Evolutionary conservation across 139 green algal genomes (phyloP).

Genomic region (Chlamydomonas eustigma): DNA sequence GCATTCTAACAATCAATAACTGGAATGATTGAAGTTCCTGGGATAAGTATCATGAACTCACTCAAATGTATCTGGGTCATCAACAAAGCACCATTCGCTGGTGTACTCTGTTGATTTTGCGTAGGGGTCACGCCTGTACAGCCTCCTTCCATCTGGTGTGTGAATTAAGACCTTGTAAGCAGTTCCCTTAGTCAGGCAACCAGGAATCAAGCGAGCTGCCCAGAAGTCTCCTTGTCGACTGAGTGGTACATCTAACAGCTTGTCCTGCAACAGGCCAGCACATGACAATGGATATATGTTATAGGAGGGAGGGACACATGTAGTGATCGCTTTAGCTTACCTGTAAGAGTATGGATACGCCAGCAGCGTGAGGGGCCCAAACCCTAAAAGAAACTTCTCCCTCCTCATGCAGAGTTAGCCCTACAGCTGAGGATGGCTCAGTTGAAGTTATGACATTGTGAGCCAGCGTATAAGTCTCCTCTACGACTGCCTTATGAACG

Average conservation of each 20-base stretch:
- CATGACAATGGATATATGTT: background rate
- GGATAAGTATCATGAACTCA: too few relatives aligned
- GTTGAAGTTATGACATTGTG: too few relatives aligned
- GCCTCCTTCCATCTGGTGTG: slow-evolving; percentile 17
- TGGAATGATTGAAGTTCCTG: too few relatives aligned
- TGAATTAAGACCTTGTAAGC: slow-evolving; percentile 17
- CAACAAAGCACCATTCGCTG: slow-evolving; percentile 38
- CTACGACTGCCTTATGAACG: too few relatives aligned
- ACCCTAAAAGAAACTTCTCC: slow-evolving; percentile 33
- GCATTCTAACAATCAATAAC: too few relatives aligned
- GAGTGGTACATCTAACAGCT: slow-evolving; percentile 15
- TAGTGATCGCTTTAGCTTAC: slow-evolving; percentile 5
- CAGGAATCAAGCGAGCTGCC: background rate
- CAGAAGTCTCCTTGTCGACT: slow-evolving; percentile 18
- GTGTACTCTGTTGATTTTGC: slow-evolving; percentile 37
- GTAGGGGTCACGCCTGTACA: slow-evolving; percentile 35
- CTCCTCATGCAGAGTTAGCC: too few relatives aligned
- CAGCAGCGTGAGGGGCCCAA: slow-evolving; percentile 36
- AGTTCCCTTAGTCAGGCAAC: slow-evolving; percentile 3
- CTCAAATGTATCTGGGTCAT: slow-evolving; percentile 29
- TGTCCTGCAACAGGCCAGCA: slow-evolving; percentile 6
- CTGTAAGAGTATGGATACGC: slow-evolving; percentile 18
- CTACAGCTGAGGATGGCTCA: too few relatives aligned
- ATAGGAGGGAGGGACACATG: background rate
- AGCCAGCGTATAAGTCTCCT: too few relatives aligned